A percentile compares a stretch with the other conserved stretches of the same genome.
These are phyloP conservation scores for Ceratocystiopsis minuta DNA, from an alignment of 2,329 filamentous ascomycete species.

Conservation along the genomic window DNA sequence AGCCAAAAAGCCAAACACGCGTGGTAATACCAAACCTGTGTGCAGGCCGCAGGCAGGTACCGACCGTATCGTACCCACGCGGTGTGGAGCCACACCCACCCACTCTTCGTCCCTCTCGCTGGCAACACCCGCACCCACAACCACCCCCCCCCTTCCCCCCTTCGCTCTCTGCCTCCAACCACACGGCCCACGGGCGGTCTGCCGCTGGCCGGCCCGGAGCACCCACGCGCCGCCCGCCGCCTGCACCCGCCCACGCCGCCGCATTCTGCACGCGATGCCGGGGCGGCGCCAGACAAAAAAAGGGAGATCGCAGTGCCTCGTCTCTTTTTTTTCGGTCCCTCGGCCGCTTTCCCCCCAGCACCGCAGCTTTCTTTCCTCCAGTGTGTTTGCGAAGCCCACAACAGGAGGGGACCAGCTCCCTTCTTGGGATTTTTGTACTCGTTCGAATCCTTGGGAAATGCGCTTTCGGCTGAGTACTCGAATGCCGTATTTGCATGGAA, in stretches of 20 bases:
- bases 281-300: too few species aligned
- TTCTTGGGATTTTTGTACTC: constrained; percentile 39
- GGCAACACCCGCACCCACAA: too few species aligned
- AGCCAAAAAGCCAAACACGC: too few species aligned
- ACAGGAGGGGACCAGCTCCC: background rate
- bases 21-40: too few species aligned
- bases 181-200: too few species aligned
- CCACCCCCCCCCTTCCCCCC: too few species aligned
- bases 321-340: background rate
- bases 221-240: too few species aligned
- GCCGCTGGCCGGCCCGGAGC: too few species aligned
- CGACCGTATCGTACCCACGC: constrained; percentile 10
- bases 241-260: too few species aligned
- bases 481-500: constrained; percentile 3
- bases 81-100: constrained; percentile 11
- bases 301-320: too few species aligned
- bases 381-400: background rate
- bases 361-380: background rate
- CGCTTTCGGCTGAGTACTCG: constrained; percentile 22
- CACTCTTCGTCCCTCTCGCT: constrained; percentile 3
- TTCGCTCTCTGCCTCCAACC: too few species aligned
- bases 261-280: too few species aligned
- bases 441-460: constrained; percentile 31
- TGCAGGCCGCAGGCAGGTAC: constrained; percentile 2
- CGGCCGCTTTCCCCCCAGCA: background rate